Evolutionary conservation across 768 basidiomycete species (phyloP).

Genomic region (Fibroporia radiculosa): DNA sequence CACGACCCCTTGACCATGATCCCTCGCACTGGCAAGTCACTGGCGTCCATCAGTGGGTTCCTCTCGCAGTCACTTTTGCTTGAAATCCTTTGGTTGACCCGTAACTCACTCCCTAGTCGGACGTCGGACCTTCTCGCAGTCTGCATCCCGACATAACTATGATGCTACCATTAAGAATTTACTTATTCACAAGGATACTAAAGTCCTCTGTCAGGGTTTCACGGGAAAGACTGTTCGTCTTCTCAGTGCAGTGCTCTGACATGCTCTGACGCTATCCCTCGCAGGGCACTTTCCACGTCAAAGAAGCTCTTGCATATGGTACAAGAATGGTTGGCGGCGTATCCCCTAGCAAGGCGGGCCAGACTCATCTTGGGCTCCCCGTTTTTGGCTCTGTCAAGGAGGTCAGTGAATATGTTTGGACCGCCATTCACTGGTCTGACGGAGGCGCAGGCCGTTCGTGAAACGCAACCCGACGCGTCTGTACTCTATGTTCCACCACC

Average conservation of each 20-base stretch:
- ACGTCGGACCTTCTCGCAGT: conserved; percentile 77
- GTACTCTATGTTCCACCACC: conserved; percentile 99
- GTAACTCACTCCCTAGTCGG: conserved; percentile 33
- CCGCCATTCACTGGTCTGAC: conserved; percentile 4
- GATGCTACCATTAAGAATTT: conserved; percentile 89
- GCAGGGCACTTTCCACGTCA: conserved; percentile 94
- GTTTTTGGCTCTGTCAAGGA: conserved; percentile 90
- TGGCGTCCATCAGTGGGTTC: conserved; percentile 42
- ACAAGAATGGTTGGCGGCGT: conserved; percentile 98
- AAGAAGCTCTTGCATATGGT: conserved; percentile 88
- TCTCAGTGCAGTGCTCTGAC: not conserved
- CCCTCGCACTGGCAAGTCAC: conserved; percentile 51
- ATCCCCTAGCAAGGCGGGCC: conserved; percentile 93
- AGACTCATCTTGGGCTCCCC: conserved; percentile 90
- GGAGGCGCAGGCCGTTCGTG: conserved; percentile 65
- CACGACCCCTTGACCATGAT: conserved; percentile 35
- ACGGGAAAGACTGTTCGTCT: conserved; percentile 85
- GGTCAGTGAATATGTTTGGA: too few relatives aligned
- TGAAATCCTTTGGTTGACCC: not conserved
- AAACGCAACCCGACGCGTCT: conserved; percentile 85
- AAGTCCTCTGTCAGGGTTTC: conserved; percentile 83
- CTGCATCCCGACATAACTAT: conserved; percentile 68
- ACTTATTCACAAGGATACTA: conserved; percentile 89
- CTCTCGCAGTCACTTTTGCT: not conserved
- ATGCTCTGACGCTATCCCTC: not conserved